Base-by-base conservation (phyloP, 129 eudicot genomes). In the Escallonia rubra region DNA sequence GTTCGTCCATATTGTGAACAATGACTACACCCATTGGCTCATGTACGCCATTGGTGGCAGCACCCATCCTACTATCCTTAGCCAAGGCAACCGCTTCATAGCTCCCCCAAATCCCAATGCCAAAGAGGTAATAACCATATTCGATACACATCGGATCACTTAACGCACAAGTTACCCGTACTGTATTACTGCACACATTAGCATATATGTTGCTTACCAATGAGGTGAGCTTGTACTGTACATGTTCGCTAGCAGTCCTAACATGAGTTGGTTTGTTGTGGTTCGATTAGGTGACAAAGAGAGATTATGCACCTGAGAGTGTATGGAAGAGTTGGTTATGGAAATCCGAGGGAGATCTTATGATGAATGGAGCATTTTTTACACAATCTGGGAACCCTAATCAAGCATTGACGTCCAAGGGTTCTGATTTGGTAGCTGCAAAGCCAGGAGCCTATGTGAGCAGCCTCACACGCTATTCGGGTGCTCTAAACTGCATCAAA, bases 41-140 rank as follows among this genome's bases (percentile, higher is more conserved):
- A 83, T 83, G 95, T 87, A 87, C 23, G 85, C 95, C 41, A 62
- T 87, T 15, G 95, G 87, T 13, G 95, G 95, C 46, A 83, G 87
- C 82, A 46, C 57, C 8, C 73, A 83, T 58, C 95, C 95, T 10
- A 75, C 79, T 45, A 75, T 87, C 62, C 74, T 87, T 14, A 78
- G 83, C 78, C 84, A 87, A 66, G 94, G 94, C 60, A 87, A 87
- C 49, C 76, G 87, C 44, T 87, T 80, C 71, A 48, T 73, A 8
- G 94, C 94, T 23, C 84, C 86, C 0, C 49, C 68, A 4, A 55
- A 87, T 64, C 41, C 45, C 34, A 74, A 72, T 65, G 82, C 86
- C 79, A 87, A 87, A 73, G 85, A 87, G 87, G 94, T 80, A 80
- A 61, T 3, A 9, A 49, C 5, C 4, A n/a, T 4, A 41, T 38